Base-by-base conservation (phyloP, 805 yeast genomes). In the Wickerhamiella sorbophila region DNA sequence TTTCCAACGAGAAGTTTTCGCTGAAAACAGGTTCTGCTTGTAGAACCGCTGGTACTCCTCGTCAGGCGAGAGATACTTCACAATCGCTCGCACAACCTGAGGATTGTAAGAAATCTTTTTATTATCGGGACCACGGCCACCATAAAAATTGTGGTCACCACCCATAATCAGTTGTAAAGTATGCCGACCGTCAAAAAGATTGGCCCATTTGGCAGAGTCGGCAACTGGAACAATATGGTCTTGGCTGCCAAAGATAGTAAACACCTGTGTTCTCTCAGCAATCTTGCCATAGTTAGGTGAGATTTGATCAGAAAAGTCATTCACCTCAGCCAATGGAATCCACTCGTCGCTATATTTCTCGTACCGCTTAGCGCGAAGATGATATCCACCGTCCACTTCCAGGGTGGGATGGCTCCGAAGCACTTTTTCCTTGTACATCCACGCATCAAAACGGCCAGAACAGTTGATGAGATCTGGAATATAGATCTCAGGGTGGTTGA, bases 121-220 rank as follows among this genome's bases (percentile, higher is more conserved):
- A 20, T 32, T 38, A 20, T 40, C 38, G 8, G 35, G 38, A n/a
- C 8, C 33, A 1, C 20, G 27, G 21, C 34, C 24, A 4, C 91
- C 88, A 54, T 70, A 80, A 54, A 70, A 86, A 52, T 81, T 83
- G 59, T 87, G 97, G 55, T 84, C 87, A 0, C 94, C 95, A 36
- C 65, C 66, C 1, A 72, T 71, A 9, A 87, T 62, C 5, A 83
- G 56, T 31, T 65, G 64, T 41, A 85, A 61, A 3, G 67, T 63
- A 50, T 80, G 78, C 17, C 86, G 72, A 4, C 70, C 61, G 21
- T 66, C 69, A 38, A 86, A 70, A 8, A 62, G 49, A 50, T 79
- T 74, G 5, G 80, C 74, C 61, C 65, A 84, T 31, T 50, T 51
- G 1, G 77, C 68, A 5, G 77, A 67, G 50, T 84, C 95, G 14